Percentiles rank a stretch among this genome's conserved stretches.
Evolutionary conservation across 306 rosid species (phyloP).

Genomic region (Corylus heterophylla): DNA sequence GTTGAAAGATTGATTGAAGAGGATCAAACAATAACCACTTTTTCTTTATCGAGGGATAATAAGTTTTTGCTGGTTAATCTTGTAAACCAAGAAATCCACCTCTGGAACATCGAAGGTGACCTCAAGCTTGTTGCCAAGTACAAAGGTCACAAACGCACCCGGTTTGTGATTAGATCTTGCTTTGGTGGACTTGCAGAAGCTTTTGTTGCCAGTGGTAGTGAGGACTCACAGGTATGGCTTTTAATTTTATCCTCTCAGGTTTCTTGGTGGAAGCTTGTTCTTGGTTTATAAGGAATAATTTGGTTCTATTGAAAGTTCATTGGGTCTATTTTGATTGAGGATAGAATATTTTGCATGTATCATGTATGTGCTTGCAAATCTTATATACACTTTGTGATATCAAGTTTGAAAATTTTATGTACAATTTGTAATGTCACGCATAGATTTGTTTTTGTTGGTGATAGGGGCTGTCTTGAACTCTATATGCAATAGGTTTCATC

Average conservation of each 20-base stretch:
- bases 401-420: not conserved
- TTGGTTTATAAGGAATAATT: not conserved
- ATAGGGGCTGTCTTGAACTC: too few species aligned
- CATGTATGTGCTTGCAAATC: not conserved
- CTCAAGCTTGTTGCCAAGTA: conserved; percentile 68
- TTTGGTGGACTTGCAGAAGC: conserved; percentile 90
- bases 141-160: conserved; percentile 75
- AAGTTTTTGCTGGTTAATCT: conserved; percentile 80
- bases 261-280: not conserved
- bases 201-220: conserved; percentile 97
- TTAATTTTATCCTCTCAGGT: conserved; percentile 11
- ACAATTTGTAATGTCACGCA: not conserved
- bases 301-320: not conserved
- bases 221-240: conserved; percentile 92
- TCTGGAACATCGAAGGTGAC: conserved; percentile 82
- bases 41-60: conserved; percentile 79
- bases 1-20: conserved; percentile 77
- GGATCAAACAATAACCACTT: conserved; percentile 76
- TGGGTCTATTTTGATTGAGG: not conserved
- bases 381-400: not conserved
- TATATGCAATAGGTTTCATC: not conserved
- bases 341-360: not conserved
- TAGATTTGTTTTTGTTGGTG: too few species aligned
- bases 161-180: conserved; percentile 90
- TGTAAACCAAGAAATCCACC: conserved; percentile 92